Evolutionary conservation across 805 yeast genomes (phyloP).

Genomic region (Metschnikowia dekortorum): DNA sequence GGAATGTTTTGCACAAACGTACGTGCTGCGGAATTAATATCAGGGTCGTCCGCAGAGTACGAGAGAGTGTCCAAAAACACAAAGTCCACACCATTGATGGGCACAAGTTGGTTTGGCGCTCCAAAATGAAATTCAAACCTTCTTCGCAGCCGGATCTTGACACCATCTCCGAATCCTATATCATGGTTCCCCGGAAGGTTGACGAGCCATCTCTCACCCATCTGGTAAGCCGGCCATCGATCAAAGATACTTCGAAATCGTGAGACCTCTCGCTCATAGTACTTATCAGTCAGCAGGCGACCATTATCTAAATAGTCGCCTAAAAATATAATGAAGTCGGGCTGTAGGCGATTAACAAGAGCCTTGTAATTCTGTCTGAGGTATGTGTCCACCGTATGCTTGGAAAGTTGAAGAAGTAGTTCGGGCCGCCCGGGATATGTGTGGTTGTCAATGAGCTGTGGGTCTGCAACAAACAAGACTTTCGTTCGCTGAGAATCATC

Average conservation of each 20-base stretch:
- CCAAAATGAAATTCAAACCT: slow-evolving; percentile 34
- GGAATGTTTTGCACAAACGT: slow-evolving; percentile 13
- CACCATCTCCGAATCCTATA: slow-evolving; percentile 25
- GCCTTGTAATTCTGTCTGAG: slow-evolving; percentile 35
- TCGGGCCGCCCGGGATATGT: slow-evolving; percentile 39
- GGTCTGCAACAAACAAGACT: slow-evolving; percentile 39
- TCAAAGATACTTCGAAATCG: slow-evolving; percentile 34
- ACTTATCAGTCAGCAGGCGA: slow-evolving; percentile 28
- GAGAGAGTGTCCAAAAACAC: slow-evolving; percentile 21
- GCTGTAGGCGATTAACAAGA: slow-evolving; percentile 26
- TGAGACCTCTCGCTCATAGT: slow-evolving; percentile 24
- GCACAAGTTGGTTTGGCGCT: slow-evolving; percentile 21
- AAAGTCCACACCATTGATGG: slow-evolving; percentile 30
- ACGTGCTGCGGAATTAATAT: slow-evolving; percentile 11
- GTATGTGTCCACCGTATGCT: slow-evolving; percentile 40
- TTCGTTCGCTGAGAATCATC: slow-evolving; percentile 16
- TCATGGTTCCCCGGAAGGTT: slow-evolving; percentile 31
- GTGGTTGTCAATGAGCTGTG: slow-evolving; percentile 42
- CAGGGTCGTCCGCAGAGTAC: slow-evolving; percentile 13
- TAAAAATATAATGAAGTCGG: slow-evolving; percentile 36
- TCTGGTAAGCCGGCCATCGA: slow-evolving; percentile 15
- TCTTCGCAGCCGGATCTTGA: slow-evolving; percentile 18
- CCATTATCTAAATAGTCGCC: slow-evolving; percentile 44
- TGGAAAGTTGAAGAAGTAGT: slow-evolving; percentile 27
- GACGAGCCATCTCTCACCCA: slow-evolving; percentile 26